Percentiles rank a stretch among this genome's conserved stretches.
Conservation (phyloP, 192 early-diverging fungal genomes). For the Entrophospora sp. region DNA sequence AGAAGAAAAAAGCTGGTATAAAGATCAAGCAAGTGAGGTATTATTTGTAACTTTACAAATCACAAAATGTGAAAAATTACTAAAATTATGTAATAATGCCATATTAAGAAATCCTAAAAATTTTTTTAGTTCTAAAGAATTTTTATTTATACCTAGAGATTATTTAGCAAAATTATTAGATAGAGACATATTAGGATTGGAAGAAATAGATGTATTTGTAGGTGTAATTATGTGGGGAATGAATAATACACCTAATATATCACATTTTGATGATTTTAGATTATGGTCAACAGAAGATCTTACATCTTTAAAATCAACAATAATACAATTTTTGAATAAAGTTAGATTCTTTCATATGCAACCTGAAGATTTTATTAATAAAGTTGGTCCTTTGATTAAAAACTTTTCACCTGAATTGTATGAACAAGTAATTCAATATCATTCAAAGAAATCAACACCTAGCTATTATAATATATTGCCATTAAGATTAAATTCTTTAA, state of each 20-base stretch:
- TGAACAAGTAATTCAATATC: neutral
- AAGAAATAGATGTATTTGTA: neutral
- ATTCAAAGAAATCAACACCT: neutral
- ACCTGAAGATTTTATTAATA: neutral
- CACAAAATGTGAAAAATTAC: neutral
- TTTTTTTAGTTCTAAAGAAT: conserved; percentile 7
- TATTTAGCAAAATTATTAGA: neutral
- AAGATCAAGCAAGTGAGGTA: neutral
- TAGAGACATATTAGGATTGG: conserved; percentile 3
- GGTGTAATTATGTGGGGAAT: conserved; percentile 6
- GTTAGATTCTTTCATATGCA: neutral
- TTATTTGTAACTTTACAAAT: conserved; percentile 7
- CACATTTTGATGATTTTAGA: neutral
- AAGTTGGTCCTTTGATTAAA: neutral
- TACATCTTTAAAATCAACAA: neutral
- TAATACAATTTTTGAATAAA: neutral
- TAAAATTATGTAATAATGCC: neutral
- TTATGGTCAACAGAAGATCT: neutral
- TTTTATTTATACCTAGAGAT: neutral
- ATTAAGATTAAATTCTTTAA: neutral
- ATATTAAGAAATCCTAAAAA: neutral
- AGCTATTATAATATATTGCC: neutral
- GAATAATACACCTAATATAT: neutral
- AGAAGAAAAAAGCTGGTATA: neutral
- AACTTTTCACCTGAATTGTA: neutral